Evolutionary conservation across 2,329 filamentous ascomycete genomes (phyloP).

Genomic region (Fusarium nelsonii): DNA sequence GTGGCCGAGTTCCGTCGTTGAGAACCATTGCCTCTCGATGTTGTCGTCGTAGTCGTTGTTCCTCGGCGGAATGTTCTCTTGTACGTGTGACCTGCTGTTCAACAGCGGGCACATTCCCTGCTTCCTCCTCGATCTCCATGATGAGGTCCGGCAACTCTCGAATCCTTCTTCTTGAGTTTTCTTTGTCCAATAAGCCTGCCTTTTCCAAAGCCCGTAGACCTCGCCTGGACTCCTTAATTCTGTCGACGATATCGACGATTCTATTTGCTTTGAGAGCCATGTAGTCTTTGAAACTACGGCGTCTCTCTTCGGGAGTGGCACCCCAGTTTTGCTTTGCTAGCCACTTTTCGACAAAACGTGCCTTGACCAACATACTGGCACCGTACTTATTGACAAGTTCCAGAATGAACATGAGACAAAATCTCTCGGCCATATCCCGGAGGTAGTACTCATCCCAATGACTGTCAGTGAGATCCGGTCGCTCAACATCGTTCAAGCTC

Average conservation of each 20-base stretch:
- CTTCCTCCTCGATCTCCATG: slow-evolving; percentile 52
- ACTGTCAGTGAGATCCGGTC: slow-evolving; percentile 65
- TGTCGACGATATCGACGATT: slow-evolving; percentile 65
- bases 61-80: slow-evolving; percentile 70
- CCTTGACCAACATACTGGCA: slow-evolving; percentile 68
- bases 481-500: slow-evolving; percentile 63
- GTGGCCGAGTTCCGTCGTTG: slow-evolving; percentile 82
- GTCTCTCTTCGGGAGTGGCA: slow-evolving; percentile 62
- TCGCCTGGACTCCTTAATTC: slow-evolving; percentile 61
- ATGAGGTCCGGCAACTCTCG: slow-evolving; percentile 51
- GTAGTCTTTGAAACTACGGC: slow-evolving; percentile 67
- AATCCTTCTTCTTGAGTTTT: slow-evolving; percentile 48
- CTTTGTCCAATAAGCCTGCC: slow-evolving; percentile 61
- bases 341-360: slow-evolving; percentile 78
- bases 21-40: slow-evolving; percentile 91
- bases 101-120: slow-evolving; percentile 37
- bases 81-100: slow-evolving; percentile 51
- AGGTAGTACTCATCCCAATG: slow-evolving; percentile 73
- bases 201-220: slow-evolving; percentile 66
- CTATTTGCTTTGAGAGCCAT: slow-evolving; percentile 63
- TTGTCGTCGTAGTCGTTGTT: slow-evolving; percentile 79
- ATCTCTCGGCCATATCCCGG: slow-evolving; percentile 71
- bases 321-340: slow-evolving; percentile 80
- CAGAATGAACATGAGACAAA: slow-evolving; percentile 68
- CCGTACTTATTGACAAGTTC: slow-evolving; percentile 72